Evolutionary conservation across 495 filamentous ascomycete genomes (phyloP).

Genomic region (Podospora tetraspora): DNA sequence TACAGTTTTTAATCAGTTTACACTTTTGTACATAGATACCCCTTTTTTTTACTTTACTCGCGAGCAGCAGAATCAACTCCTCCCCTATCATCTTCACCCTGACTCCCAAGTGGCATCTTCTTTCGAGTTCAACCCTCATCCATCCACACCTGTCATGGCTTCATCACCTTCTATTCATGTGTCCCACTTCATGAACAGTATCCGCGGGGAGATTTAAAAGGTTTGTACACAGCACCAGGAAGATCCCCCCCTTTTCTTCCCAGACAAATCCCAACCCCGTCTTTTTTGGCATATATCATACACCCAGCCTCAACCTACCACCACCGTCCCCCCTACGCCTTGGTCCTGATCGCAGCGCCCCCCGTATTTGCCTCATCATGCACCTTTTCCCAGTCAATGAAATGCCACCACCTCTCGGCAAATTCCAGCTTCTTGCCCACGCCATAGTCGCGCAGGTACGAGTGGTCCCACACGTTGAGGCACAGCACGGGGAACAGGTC

Average conservation of each 20-base stretch:
- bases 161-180: not conserved
- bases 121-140: not conserved
- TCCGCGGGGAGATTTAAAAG: not conserved
- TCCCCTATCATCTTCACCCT: not conserved
- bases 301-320: not conserved
- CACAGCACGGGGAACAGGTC: slow-evolving; percentile 74
- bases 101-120: not conserved
- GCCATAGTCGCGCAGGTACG: slow-evolving; percentile 81
- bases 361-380: slow-evolving; percentile 21
- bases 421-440: slow-evolving; percentile 70
- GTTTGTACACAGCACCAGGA: not conserved
- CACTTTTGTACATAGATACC: slow-evolving; percentile 2
- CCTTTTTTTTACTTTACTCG: not conserved
- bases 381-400: slow-evolving; percentile 81
- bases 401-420: slow-evolving; percentile 78
- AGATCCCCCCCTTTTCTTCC: not conserved
- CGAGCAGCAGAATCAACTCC: not conserved
- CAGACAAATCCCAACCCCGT: not conserved
- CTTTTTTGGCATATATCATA: not conserved
- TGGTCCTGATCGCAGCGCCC: not conserved
- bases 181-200: not conserved
- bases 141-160: not conserved
- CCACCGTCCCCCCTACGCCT: too few species aligned
- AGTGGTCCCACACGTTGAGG: slow-evolving; percentile 95
- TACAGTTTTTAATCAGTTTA: not conserved